Conservation (phyloP, 768 basidiomycete species). For the Lactifluus piperatus region DNA sequence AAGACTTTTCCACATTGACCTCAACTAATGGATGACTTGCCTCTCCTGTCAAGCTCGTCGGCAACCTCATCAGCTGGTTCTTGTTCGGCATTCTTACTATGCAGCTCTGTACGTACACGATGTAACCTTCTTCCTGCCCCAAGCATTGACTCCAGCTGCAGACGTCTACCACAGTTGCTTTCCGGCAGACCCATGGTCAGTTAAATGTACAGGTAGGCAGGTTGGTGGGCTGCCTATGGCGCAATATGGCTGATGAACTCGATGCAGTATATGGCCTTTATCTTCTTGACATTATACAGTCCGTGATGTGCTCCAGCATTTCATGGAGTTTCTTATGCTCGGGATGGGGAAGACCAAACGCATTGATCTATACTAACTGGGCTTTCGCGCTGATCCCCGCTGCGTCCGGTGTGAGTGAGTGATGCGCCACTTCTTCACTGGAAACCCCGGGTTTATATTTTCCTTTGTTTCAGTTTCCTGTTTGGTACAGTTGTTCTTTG, state of each 20-base stretch:
- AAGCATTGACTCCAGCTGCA: not conserved
- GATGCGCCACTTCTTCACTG: not conserved
- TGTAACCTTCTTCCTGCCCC: not conserved
- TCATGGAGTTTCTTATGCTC: not conserved
- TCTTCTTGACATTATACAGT: not conserved
- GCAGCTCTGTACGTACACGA: conserved; percentile 3
- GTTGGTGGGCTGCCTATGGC: not conserved
- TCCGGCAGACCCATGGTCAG: not conserved
- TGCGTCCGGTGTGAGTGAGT: not conserved
- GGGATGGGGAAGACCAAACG: not conserved
- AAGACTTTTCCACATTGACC: not conserved
- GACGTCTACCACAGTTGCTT: conserved; percentile 2
- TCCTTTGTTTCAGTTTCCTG: not conserved
- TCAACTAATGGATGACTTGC: not conserved
- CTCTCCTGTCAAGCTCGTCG: not conserved
- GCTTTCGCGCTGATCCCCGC: not conserved
- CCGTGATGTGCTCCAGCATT: not conserved
- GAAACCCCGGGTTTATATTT: not conserved
- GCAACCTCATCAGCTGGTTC: not conserved
- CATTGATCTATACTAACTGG: not conserved
- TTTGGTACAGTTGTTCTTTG: conserved; percentile 5
- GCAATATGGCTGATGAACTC: not conserved
- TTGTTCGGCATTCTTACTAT: conserved; percentile 3
- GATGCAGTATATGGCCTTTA: conserved; percentile 5
- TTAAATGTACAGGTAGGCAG: not conserved